phyloP scores from a whole-genome alignment of 208 protist genomes.

The Trypanosoma vivax region DNA sequence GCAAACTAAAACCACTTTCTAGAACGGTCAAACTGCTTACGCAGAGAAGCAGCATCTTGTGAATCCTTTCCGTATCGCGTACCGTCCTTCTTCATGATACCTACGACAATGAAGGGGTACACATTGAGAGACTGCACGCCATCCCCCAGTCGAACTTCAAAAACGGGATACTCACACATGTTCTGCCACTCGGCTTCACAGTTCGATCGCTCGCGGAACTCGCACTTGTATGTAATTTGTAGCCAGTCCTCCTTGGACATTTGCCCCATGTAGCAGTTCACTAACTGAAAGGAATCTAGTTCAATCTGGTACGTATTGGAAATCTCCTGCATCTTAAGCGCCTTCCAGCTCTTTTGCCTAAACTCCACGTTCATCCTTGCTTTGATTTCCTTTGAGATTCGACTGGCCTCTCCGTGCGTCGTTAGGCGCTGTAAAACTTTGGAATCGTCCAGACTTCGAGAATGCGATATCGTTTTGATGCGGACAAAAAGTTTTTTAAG shows the following conservation, averaged over 20 bases:
- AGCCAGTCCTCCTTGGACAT: conserved; percentile 88
- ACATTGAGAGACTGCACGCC: conserved; percentile 64
- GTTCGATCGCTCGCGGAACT: conserved; percentile 63
- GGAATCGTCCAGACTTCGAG: conserved; percentile 46
- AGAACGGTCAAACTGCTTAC: conserved; percentile 85
- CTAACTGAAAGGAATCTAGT: conserved; percentile 76
- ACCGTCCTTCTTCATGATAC: conserved; percentile 79
- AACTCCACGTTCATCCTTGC: conserved; percentile 76
- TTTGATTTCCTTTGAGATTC: conserved; percentile 80
- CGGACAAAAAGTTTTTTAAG: conserved; percentile 71
- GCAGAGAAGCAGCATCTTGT: conserved; percentile 79
- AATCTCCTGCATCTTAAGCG: conserved; percentile 54
- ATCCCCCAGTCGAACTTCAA: conserved; percentile 81
- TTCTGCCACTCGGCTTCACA: conserved; percentile 62
- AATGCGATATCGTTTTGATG: conserved; percentile 61
- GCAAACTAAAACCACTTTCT: conserved; percentile 65
- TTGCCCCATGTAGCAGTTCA: conserved; percentile 87
- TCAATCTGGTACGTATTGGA: conserved; percentile 76
- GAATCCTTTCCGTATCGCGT: conserved; percentile 87
- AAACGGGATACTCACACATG: conserved; percentile 81
- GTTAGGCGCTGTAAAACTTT: conserved; percentile 79
- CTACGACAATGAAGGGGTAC: conserved; percentile 83
- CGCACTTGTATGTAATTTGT: conserved; percentile 83
- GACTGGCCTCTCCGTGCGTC: conserved; percentile 80
- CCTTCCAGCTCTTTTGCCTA: conserved; percentile 84